Conservation (phyloP, 2,329 filamentous ascomycete genomes). For the Fusarium proliferatum region DNA sequence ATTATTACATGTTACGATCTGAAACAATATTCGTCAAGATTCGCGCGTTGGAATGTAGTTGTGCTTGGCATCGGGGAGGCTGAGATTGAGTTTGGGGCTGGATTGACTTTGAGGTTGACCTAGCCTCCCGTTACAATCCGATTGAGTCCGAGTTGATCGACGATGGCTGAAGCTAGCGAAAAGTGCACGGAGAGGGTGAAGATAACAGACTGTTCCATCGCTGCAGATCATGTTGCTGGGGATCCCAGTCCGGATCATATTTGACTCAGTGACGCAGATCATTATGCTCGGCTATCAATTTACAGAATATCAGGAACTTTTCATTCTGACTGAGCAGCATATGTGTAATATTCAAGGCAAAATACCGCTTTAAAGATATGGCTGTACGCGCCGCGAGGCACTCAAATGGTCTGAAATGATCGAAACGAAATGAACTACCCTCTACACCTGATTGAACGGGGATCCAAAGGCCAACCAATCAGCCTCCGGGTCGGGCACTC, state of each 20-base stretch:
- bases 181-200: background rate
- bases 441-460: constrained; percentile 4
- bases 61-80: background rate
- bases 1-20: constrained; percentile 12
- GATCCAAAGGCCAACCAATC: constrained; percentile 36
- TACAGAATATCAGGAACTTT: too few species aligned
- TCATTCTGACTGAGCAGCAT: too few species aligned
- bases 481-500: constrained; percentile 24
- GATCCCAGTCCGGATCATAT: background rate
- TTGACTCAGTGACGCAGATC: background rate
- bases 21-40: background rate
- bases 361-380: background rate
- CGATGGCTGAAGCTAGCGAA: background rate
- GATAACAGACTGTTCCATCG: background rate
- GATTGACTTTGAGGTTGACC: background rate
- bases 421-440: background rate
- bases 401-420: background rate
- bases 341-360: background rate
- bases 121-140: constrained; percentile 1
- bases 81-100: constrained; percentile 15
- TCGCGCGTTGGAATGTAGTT: constrained; percentile 4
- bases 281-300: background rate
- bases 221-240: background rate
- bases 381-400: constrained; percentile 9
- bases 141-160: constrained; percentile 21